Base-by-base conservation (phyloP, 805 yeast genomes). In the Metschnikowia kofuensis region DNA sequence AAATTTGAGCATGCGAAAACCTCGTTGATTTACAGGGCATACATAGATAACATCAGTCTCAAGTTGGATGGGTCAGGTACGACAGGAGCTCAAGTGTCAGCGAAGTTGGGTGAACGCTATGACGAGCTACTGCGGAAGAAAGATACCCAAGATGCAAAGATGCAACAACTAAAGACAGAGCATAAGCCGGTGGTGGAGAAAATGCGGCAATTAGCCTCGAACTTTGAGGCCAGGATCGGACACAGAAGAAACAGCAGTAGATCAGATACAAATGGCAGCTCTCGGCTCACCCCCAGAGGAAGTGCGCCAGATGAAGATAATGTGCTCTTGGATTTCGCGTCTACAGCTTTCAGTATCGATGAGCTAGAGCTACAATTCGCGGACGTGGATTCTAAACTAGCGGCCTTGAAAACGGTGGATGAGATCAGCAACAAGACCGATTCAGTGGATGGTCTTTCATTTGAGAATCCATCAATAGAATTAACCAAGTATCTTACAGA, bases 151-250 rank as follows among this genome's bases (percentile, higher is more conserved):
- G 44, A 55, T 12, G 51, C 52, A 16, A 62, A 61, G 30, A 63
- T 68, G 9, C 55, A 55, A n/a, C 55, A 61, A 14, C 59, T 70
- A 35, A 59, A 54, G 35, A 58, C 59, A 10, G 59, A 61, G 7
- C 69, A 71, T 47, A 61, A 68, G 43, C 78, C 77, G 2, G 50
- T 69, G 11, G 54, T 73, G 26, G 69, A 67, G 28, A 59, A 70
- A 42, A 68, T 72, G 65, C 56, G 56, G n/a, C 16, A 35, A 7
- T 52, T 70, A 40, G 59, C 61, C 4, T 49, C 45, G 16, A 57
- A 56, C 27, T 69, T 66, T 50, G 60, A 59, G 6, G 45, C 35
- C 7, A 56, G 50, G 21, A 53, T 51, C 12, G 48, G 48, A 40
- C 32, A 13, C 16, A 28, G 27, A 21, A 15, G n/a, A 13, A 7